Percentiles rank a stretch among this genome's conserved stretches.
These are phyloP conservation scores for Dipteronia dyeriana DNA, from an alignment of 345 rosid species.

Conservation along the genomic window DNA sequence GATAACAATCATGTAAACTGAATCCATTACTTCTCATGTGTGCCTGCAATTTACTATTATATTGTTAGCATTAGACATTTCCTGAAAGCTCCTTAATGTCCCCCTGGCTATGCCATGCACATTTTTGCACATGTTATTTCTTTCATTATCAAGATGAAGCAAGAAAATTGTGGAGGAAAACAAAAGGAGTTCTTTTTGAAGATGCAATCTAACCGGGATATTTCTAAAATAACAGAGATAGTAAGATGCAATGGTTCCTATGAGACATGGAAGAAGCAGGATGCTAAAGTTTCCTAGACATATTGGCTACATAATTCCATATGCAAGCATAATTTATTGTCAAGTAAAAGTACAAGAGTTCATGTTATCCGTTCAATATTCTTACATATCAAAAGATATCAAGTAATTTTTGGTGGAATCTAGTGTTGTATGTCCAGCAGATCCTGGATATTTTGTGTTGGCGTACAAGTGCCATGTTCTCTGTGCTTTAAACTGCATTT, in stretches of 20 bases:
- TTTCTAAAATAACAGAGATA: neutral
- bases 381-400: neutral
- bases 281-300: neutral
- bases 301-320: neutral
- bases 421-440: too few species aligned
- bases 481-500: neutral
- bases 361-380: neutral
- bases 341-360: neutral
- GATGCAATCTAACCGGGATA: neutral
- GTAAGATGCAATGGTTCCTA: neutral
- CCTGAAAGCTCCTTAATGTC: neutral
- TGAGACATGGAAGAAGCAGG: neutral
- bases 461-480: neutral
- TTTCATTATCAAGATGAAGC: neutral
- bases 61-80: neutral
- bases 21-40: neutral
- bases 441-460: neutral
- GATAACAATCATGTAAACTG: neutral
- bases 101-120: neutral
- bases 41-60: neutral
- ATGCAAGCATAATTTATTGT: neutral
- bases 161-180: neutral
- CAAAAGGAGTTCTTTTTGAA: too few species aligned
- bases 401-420: neutral
- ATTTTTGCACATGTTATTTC: neutral